Conservation (phyloP, 805 yeast genomes). For the Zygosaccharomyces bisporus region DNA sequence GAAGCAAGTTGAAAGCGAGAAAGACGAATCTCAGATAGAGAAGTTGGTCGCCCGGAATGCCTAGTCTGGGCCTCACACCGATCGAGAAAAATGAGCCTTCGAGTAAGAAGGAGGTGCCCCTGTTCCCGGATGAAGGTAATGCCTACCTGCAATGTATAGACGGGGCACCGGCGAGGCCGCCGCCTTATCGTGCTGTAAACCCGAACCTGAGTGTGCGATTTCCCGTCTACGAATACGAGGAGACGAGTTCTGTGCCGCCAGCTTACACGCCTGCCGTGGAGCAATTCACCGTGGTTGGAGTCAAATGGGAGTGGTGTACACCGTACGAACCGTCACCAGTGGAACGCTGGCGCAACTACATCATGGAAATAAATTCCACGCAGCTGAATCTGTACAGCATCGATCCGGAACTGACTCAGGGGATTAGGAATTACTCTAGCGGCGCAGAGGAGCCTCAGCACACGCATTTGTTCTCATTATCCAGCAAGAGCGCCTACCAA, state of each 20-base stretch:
- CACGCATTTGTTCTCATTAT: conserved; percentile 15
- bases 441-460: conserved; percentile 20
- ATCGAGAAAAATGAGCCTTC: conserved; percentile 1
- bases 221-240: conserved; percentile 37
- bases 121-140: conserved; percentile 13
- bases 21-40: neutral
- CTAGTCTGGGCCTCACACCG: conserved; percentile 2
- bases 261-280: conserved; percentile 61
- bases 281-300: conserved; percentile 50
- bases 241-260: conserved; percentile 51
- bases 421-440: conserved; percentile 31
- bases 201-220: conserved; percentile 29
- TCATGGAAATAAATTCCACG: conserved; percentile 80
- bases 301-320: conserved; percentile 72
- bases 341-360: conserved; percentile 66
- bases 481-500: conserved; percentile 22
- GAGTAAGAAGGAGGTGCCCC: conserved; percentile 6
- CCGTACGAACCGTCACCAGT: conserved; percentile 69
- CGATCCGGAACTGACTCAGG: conserved; percentile 34
- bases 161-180: conserved; percentile 39
- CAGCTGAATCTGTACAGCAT: conserved; percentile 67
- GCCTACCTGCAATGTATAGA: conserved; percentile 35
- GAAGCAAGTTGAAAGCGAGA: neutral
- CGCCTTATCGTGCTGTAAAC: conserved; percentile 28
- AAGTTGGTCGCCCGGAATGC: conserved; percentile 1